A percentile compares a stretch with the other conserved stretches of the same genome.
Conservation (phyloP, 345 rosid genomes). For the Angophora floribunda region DNA sequence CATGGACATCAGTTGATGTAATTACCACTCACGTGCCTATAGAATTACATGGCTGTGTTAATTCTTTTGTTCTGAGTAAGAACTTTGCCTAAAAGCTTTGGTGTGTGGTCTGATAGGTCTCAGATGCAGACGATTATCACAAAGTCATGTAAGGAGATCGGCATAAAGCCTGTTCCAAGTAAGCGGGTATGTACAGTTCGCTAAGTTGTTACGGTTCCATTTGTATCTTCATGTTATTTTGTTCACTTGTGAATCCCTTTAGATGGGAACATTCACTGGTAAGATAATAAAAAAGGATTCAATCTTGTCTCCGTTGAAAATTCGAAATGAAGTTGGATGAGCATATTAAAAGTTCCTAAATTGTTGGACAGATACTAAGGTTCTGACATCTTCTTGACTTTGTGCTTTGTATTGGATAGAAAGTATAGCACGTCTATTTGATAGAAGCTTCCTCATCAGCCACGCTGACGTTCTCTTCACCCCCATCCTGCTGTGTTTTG, state of each 20-base stretch:
- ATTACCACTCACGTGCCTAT: neutral
- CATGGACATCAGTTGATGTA: neutral
- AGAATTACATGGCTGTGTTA: neutral
- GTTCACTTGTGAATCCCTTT: neutral
- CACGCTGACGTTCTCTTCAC: neutral
- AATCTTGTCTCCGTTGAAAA: neutral
- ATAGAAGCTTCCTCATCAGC: neutral
- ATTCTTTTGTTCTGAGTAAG: neutral
- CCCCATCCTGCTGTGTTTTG: neutral
- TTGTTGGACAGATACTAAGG: neutral
- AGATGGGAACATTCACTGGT: neutral
- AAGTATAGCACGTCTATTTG: neutral
- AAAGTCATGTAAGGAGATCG: constrained; percentile 77
- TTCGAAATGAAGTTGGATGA: neutral
- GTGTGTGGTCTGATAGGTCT: constrained; percentile 34
- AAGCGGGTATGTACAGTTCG: constrained; percentile 48
- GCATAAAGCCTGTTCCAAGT: constrained; percentile 76
- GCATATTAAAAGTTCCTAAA: neutral
- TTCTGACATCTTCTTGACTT: neutral
- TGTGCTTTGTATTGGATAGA: neutral
- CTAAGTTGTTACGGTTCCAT: neutral
- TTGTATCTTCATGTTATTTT: neutral
- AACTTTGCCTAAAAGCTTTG: neutral
- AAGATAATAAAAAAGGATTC: neutral
- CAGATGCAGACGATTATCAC: constrained; percentile 95